Base-by-base conservation (phyloP, 2,329 filamentous ascomycete genomes). In the Aspergillus pseudotamarii region DNA sequence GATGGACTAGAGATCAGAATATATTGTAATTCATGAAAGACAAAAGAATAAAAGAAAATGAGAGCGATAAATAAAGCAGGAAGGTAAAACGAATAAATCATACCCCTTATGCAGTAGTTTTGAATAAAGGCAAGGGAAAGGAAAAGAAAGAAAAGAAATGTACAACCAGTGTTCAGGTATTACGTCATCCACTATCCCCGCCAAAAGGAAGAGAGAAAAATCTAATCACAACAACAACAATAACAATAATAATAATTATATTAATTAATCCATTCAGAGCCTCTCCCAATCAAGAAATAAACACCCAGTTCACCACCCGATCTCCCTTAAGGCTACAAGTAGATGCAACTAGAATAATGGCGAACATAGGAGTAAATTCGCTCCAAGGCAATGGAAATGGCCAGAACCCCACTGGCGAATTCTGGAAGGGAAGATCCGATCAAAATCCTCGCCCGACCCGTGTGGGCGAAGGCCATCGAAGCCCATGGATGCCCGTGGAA, bases 401-500 rank as follows among this genome's bases (percentile, higher is more conserved):
- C 65, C 62, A 60, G 67, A 64, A 64, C 58, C 26, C 36, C 59
- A 58, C 51, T 43, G 38, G 53, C 55, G 50, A 58, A 58, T 38
- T 55, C 26, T 41, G 48, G 48, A 55, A 54, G 26, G 10, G 21
- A 38, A 34, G 34, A 50, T 58, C 38, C 28, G 46, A 43, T 21
- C 45, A 51, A 34, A n/a, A 36, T 28, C 45, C 43, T 50, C 10
- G 41, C 30, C 45, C 26, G 26, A 43, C 45, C 46, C 19, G 50
- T 32, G 34, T 28, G 59, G 48, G 65, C 46, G 73, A 73, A 74
- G 67, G 32, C 50, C 60, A 61, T 78, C 73, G 76, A 78, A 78
- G 62, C 73, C 51, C 64, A 72, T 76, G 73, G 76, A 78, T 73
- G 60, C 64, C 66, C 67, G 63, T 78, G 71, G 77, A 80, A 79